Evolutionary conservation across 805 yeast genomes (phyloP).

Genomic region (Pichia scutulata): DNA sequence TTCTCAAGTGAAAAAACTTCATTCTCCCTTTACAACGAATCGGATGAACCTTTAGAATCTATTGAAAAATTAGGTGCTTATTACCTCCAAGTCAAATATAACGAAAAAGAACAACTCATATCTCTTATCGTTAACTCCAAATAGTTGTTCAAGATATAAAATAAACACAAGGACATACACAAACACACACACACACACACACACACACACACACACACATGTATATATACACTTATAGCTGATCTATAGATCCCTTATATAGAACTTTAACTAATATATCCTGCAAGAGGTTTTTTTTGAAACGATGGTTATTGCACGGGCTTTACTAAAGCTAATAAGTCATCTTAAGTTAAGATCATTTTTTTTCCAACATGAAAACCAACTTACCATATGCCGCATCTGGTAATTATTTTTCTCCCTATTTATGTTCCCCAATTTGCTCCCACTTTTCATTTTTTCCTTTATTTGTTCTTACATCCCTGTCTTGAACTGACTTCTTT

Average conservation of each 20-base stretch:
- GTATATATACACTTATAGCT: slow-evolving; percentile 1
- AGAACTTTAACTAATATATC: neutral
- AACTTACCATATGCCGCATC: neutral
- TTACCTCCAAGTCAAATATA: slow-evolving; percentile 15
- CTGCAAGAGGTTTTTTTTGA: neutral
- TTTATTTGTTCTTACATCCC: neutral
- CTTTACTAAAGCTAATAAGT: too few relatives aligned
- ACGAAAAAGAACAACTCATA: slow-evolving; percentile 14
- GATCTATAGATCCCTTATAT: neutral
- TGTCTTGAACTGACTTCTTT: neutral
- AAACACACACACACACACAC: neutral
- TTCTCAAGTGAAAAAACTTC: slow-evolving; percentile 15
- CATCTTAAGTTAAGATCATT: too few relatives aligned
- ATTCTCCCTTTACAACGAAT: slow-evolving; percentile 13
- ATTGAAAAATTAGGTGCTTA: slow-evolving; percentile 20
- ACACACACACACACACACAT: neutral
- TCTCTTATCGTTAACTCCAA: slow-evolving; percentile 18
- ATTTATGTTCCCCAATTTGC: neutral
- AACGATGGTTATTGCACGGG: neutral
- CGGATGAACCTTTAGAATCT: slow-evolving; percentile 11
- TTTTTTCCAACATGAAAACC: neutral
- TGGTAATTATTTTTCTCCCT: neutral
- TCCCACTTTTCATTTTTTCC: neutral
- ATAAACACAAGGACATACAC: neutral
- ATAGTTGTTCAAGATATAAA: neutral